Evolutionary conservation across 1,139 yeast species (phyloP), one percentile per base, ranked within the genome.

Genomic region (Debaryomyces sp.): DNA sequence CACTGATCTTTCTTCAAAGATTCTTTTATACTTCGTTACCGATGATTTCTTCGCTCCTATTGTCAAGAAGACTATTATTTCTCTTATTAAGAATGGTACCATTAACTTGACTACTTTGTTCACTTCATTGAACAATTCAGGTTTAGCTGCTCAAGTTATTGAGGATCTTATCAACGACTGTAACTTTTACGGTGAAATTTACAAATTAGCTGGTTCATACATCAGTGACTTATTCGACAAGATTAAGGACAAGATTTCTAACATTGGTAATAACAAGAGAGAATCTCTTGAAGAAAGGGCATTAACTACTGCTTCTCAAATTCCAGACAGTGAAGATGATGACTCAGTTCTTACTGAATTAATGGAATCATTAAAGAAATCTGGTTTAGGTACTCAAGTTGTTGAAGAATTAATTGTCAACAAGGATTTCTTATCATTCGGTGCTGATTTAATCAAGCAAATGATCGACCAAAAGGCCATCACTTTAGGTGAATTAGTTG

Each of bases 341-440:
- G 30, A 53, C 41, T 58, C 54, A 15, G 58, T 71, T 45, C 60
- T 73, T 49, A 63, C 72, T 45, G 63, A 68, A 49, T 71, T 75
- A 59, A 67, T 75, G 74, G 78, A 74, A 58, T 75, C 80, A 2
- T 73, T 75, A 60, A 74, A 73, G 61, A 54, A 66, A 49, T 75
- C 80, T 27, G 80, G 80, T 45, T 73, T 75, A 60, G 79, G 78
- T 44, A 55, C 65, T 38, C 69, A 67, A 44, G 78, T 75, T 49
- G 77, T 75, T 45, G 60, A 67, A 48, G 62, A 71, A 27, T 74
- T 75, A 59, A 67, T 75, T 55, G 67, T 68, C 41, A 78, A 75
- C 58, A 65, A 68, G 37, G 63, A 63, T 26, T 75, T 75, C 67
- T 73, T 71, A 60, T 51, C 54, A 27, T 75, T 62, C 54, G 80